These are phyloP conservation scores for Termitomyces sp. DNA, from an alignment of 768 basidiomycete genomes.

Conservation along the genomic window DNA sequence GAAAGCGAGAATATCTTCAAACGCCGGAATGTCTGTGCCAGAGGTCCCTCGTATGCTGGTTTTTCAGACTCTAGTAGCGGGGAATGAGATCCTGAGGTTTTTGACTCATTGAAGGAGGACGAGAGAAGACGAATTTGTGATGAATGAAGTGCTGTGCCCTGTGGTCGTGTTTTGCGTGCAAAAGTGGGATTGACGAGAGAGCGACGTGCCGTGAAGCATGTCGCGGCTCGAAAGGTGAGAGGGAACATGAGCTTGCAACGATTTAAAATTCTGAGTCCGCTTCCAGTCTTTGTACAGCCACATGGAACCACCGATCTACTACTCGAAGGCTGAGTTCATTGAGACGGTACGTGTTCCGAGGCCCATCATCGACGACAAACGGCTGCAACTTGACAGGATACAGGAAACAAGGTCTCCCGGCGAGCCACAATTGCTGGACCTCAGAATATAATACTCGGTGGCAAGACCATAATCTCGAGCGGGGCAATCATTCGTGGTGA, in stretches of 20 bases:
- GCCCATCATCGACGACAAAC: background rate
- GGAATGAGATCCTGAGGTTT: background rate
- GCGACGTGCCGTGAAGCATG: conserved; percentile 5
- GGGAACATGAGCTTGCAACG: conserved; percentile 6
- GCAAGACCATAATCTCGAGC: conserved; percentile 92
- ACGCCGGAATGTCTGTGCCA: conserved; percentile 64
- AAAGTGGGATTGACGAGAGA: background rate
- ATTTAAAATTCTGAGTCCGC: background rate
- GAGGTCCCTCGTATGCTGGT: conserved; percentile 63
- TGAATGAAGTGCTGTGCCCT: background rate
- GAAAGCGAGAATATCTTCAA: conserved; percentile 82
- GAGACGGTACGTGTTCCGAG: conserved; percentile 57
- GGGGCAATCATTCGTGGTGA: conserved; percentile 92
- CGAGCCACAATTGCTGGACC: conserved; percentile 89
- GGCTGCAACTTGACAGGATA: conserved; percentile 51
- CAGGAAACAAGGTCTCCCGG: conserved; percentile 93
- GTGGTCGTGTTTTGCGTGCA: background rate
- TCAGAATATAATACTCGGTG: conserved; percentile 95
- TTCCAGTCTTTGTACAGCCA: background rate
- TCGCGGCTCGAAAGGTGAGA: conserved; percentile 4
- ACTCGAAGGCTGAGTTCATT: conserved; percentile 80
- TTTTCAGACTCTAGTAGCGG: conserved; percentile 15
- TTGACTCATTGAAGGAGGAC: conserved; percentile 7
- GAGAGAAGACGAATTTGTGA: conserved; percentile 7
- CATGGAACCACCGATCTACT: conserved; percentile 75